Percentiles rank a stretch among this genome's conserved stretches.
Evolutionary conservation across 2,329 filamentous ascomycete species (phyloP).

Genomic region (Pestalotiopsis sp.): DNA sequence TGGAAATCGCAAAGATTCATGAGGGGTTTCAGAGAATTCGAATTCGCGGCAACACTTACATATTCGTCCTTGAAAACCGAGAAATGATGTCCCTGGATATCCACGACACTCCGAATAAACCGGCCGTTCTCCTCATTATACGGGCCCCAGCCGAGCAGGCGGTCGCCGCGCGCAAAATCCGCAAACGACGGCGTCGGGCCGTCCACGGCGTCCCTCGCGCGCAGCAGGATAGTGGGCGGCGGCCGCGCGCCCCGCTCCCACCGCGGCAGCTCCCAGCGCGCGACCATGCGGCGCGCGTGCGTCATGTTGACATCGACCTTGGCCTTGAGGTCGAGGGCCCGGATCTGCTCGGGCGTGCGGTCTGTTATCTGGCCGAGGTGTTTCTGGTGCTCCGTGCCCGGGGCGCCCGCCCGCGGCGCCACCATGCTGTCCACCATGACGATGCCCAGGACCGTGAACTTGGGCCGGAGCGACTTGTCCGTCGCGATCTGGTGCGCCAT

Average conservation of each 20-base stretch:
- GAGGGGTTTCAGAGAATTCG: too few species aligned
- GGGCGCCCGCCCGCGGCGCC: slow-evolving; percentile 25
- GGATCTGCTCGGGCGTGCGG: slow-evolving; percentile 26
- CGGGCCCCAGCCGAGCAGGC: slow-evolving; percentile 49
- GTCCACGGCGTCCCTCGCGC: slow-evolving; percentile 43
- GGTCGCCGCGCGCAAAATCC: slow-evolving; percentile 45
- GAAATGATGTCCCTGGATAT: slow-evolving; percentile 55
- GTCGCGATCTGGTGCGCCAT: slow-evolving; percentile 44
- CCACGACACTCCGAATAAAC: slow-evolving; percentile 47
- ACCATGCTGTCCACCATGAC: slow-evolving; percentile 55
- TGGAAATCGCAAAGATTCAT: too few species aligned
- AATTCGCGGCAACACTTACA: slow-evolving; percentile 19
- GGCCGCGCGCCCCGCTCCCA: slow-evolving; percentile 23
- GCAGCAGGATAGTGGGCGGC: slow-evolving; percentile 47
- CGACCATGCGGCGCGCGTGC: slow-evolving; percentile 31
- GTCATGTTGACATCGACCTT: slow-evolving; percentile 34
- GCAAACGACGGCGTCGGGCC: slow-evolving; percentile 34
- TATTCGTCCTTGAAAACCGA: slow-evolving; percentile 28
- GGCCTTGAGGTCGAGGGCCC: slow-evolving; percentile 28
- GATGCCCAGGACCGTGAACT: slow-evolving; percentile 47
- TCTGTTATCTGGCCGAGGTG: slow-evolving; percentile 28
- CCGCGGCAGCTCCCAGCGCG: slow-evolving; percentile 25
- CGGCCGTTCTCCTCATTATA: slow-evolving; percentile 38
- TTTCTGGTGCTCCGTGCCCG: slow-evolving; percentile 15
- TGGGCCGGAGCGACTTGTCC: slow-evolving; percentile 26